Conservation (phyloP, 2,329 filamentous ascomycete genomes). For the Fusarium staphyleae region DNA sequence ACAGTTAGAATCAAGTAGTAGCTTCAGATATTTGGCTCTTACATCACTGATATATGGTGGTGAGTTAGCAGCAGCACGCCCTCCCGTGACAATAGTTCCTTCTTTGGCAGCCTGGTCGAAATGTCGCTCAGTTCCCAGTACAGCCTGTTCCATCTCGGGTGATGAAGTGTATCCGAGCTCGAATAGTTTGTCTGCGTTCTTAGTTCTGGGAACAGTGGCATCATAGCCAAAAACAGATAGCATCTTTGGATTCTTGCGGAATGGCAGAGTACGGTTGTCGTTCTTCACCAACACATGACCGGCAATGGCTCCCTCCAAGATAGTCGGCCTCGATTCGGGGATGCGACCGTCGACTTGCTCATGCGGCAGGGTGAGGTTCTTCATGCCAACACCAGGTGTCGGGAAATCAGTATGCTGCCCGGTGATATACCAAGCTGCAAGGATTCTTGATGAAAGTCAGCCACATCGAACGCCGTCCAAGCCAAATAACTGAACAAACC, state of each 20-base stretch:
- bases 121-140: slow-evolving; percentile 51
- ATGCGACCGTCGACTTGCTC: slow-evolving; percentile 58
- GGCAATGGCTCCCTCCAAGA: slow-evolving; percentile 63
- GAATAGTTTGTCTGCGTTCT: slow-evolving; percentile 56
- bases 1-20: neutral
- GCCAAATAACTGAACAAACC: slow-evolving; percentile 50
- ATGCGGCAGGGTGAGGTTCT: slow-evolving; percentile 62
- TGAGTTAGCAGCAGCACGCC: slow-evolving; percentile 58
- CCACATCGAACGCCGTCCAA: neutral
- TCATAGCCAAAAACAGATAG: slow-evolving; percentile 69
- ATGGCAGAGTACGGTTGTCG: slow-evolving; percentile 64
- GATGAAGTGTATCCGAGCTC: slow-evolving; percentile 57
- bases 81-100: slow-evolving; percentile 60
- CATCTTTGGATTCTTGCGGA: slow-evolving; percentile 61
- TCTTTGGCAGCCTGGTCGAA: slow-evolving; percentile 59
- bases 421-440: slow-evolving; percentile 29
- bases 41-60: slow-evolving; percentile 59
- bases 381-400: slow-evolving; percentile 61
- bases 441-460: neutral
- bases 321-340: slow-evolving; percentile 50
- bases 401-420: slow-evolving; percentile 57
- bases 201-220: slow-evolving; percentile 61
- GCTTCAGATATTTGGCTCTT: slow-evolving; percentile 7
- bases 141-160: slow-evolving; percentile 53
- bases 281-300: slow-evolving; percentile 81